Evolutionary conservation across 495 filamentous ascomycete genomes (phyloP), one percentile per base, ranked within the genome.

Genomic region (Xylaria flabelliformis): DNA sequence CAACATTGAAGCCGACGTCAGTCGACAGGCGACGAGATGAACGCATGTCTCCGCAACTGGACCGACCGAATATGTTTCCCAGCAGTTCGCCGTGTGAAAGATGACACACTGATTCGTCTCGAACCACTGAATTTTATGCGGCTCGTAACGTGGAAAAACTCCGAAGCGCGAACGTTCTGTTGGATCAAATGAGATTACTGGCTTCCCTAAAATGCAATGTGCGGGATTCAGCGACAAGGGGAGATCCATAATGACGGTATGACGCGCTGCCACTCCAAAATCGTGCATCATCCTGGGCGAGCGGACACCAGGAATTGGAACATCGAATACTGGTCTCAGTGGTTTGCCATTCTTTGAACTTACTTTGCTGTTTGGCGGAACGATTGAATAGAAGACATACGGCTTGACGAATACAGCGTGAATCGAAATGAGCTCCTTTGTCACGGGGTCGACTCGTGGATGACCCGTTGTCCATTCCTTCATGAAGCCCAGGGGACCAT

Each of bases 271-370:
- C 4, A 91, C 90, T 6, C 90, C 90, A 74, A 91, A 92, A 73
- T 92, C 90, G 74, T 92, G 90, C 89, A 92, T 91, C 86, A 92
- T 87, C 76, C 90, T 92, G 3, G 89, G 84, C 12, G 84, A 85
- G n/a, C 80, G 74, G 17, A 91, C 79, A 1, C 90, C 89, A 3
- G 88, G 84, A 1, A 92, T 81, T 26, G 76, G 69, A 13, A 69
- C 61, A 42, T 73, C 55, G 67, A 76, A 73, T 17, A 72, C 51
- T 4, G 65, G 56, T 3, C 71, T 48, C 12, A 46, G 64, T 1
- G 74, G 73, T 10, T 78, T 76, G 1, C 21, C 36, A 21, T 56
- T 59, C 61, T 73, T 70, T 10, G 36, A 34, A 36, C 42, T 42
- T 26, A 63, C 32, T 59, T 51, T 72, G 50, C 44, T 62, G n/a